Conservation (phyloP, 352 stramenopile genomes). For the Phytopythium montanum region DNA sequence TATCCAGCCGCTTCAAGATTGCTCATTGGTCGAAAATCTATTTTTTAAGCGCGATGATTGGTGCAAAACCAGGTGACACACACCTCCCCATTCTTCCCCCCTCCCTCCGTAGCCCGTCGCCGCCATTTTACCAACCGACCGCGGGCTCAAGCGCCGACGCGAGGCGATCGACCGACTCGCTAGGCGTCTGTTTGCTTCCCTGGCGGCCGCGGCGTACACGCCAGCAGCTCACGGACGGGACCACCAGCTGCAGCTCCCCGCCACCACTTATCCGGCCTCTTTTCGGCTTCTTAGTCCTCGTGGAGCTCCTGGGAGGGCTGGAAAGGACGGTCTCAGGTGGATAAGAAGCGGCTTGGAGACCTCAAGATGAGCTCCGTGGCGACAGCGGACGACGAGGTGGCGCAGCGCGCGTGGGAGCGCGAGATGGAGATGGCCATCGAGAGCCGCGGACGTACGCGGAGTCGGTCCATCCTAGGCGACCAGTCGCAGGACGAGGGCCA, state of each 20-base stretch:
- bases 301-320: neutral
- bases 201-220: neutral
- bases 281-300: neutral
- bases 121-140: constrained; percentile 9
- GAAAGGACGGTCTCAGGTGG: neutral
- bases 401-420: constrained; percentile 60
- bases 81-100: neutral
- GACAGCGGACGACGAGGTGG: constrained; percentile 33
- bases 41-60: neutral
- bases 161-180: neutral
- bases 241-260: no score
- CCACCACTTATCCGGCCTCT: neutral
- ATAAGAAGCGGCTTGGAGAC: neutral
- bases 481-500: constrained; percentile 19
- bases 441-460: constrained; percentile 66
- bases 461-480: constrained; percentile 74
- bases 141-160: neutral
- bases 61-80: neutral
- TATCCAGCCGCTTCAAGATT: constrained; percentile 4
- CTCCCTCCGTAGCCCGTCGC: neutral
- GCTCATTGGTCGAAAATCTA: neutral
- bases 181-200: neutral
- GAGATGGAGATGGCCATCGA: constrained; percentile 84
- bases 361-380: constrained; percentile 4
- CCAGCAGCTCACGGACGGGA: no score